phyloP scores from a whole-genome alignment of 805 yeast genomes.

The Kluyveromyces nonfermentans region DNA sequence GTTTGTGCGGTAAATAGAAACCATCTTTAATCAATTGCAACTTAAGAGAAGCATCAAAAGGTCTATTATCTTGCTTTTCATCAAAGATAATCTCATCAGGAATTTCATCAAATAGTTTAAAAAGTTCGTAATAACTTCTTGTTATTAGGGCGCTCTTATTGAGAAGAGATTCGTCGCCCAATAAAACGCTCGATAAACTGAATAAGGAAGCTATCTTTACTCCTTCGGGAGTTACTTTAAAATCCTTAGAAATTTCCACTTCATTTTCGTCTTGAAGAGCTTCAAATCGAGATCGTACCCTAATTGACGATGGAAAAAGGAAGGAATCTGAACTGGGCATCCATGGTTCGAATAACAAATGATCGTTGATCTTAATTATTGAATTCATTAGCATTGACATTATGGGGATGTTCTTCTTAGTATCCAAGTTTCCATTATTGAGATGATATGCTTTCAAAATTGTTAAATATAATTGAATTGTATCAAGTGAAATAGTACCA shows the following conservation, averaged over 20 bases:
- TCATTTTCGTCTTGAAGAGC: conserved; percentile 18
- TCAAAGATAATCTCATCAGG: conserved; percentile 27
- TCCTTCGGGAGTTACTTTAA: conserved; percentile 19
- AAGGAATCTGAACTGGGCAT: conserved; percentile 31
- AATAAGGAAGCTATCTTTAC: conserved; percentile 1
- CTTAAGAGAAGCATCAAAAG: conserved; percentile 14
- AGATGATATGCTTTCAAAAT: conserved; percentile 3
- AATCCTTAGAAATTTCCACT: conserved; percentile 2
- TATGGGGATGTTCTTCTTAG: neutral
- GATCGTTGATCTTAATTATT: conserved; percentile 30
- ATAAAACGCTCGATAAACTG: neutral
- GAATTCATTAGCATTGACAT: conserved; percentile 29
- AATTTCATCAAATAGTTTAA: conserved; percentile 29
- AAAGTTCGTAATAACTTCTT: conserved; percentile 40
- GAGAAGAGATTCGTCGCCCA: neutral
- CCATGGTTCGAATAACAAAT: conserved; percentile 38
- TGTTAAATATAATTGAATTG: neutral
- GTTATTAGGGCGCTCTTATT: conserved; percentile 37
- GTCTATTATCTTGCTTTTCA: conserved; percentile 11
- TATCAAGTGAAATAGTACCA: neutral
- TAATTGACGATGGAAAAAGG: conserved; percentile 13
- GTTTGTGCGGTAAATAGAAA: conserved; percentile 7
- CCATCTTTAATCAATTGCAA: conserved; percentile 16
- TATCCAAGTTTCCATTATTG: conserved; percentile 1
- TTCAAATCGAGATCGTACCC: conserved; percentile 12